These are phyloP conservation scores for Fusarium fracticaudum DNA, from an alignment of 2,329 filamentous ascomycete species.

Conservation along the genomic window DNA sequence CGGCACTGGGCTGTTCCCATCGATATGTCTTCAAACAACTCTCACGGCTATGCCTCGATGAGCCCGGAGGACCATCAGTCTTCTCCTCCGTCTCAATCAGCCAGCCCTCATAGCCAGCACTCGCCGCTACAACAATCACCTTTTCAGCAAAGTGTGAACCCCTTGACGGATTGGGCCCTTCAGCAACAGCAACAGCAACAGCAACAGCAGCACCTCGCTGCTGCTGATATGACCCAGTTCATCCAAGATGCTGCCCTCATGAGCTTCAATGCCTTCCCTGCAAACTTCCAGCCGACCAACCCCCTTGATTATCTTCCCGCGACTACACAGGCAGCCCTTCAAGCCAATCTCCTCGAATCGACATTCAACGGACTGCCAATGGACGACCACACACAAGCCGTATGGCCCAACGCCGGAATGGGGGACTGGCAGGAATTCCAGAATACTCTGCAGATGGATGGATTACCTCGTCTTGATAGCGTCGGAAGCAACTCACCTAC, in stretches of 20 bases:
- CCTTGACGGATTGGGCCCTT: slow-evolving; percentile 70
- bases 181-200: slow-evolving; percentile 62
- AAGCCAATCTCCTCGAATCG: slow-evolving; percentile 70
- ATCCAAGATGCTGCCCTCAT: slow-evolving; percentile 68
- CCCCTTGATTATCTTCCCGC: slow-evolving; percentile 69
- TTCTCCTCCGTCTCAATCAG: slow-evolving; percentile 60
- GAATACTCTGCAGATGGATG: slow-evolving; percentile 64
- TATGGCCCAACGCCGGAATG: slow-evolving; percentile 70
- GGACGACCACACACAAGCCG: slow-evolving; percentile 63
- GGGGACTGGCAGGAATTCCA: slow-evolving; percentile 85
- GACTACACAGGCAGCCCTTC: slow-evolving; percentile 71
- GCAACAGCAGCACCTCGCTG: slow-evolving; percentile 50
- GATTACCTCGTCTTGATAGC: slow-evolving; percentile 51
- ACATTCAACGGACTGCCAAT: slow-evolving; percentile 69
- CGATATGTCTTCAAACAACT: slow-evolving; percentile 58
- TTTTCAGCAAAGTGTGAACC: slow-evolving; percentile 61
- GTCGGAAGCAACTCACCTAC: slow-evolving; percentile 58
- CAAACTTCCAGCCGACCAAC: slow-evolving; percentile 63
- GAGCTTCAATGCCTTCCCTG: slow-evolving; percentile 62
- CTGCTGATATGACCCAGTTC: slow-evolving; percentile 61
- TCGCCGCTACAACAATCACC: slow-evolving; percentile 63
- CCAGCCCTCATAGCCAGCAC: slow-evolving; percentile 63
- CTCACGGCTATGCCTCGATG: slow-evolving; percentile 57
- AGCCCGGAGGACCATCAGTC: slow-evolving; percentile 62
- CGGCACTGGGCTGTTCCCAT: slow-evolving; percentile 62